Evolutionary conservation across 768 basidiomycete species (phyloP), one percentile per base, ranked within the genome.

Genomic region (Trametes gibbosa): DNA sequence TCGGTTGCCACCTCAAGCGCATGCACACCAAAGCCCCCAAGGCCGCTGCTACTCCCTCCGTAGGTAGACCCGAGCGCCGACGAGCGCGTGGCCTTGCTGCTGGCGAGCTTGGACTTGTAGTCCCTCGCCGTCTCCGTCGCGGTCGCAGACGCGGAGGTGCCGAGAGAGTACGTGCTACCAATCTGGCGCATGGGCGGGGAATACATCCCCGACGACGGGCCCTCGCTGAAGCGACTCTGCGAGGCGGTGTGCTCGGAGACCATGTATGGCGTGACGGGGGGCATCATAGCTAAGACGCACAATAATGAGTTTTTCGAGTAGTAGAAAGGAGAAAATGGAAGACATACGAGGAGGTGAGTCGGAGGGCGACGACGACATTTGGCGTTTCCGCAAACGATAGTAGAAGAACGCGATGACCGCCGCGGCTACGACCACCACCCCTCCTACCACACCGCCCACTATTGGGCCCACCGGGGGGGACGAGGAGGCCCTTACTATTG

Each of bases 401-500:
- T 45, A 57, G 9, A 57, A 10, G 48, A 57, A 43, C 19, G 56
- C 29, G 23, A 62, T 49, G 24, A 63, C 13, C 1, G 57, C 46
- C 10, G 47, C 49, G 2, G 50, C 41, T 13, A 63, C 17, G 14
- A 55, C 46, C 5, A 42, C 62, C 0, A 62, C 43, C 1, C 63
- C 66, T 14, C 62, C 66, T 12, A 67, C 45, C 8, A 63, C 66
- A 4, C 63, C 63, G 2, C 63, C 66, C 0, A 57, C 64, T 16
- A 67, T 63, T 2, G 66, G 47, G 10, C 66, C 66, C 3, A 47
- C 50, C 10, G 56, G 56, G 9, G 59, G 51, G 2, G 54, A 47
- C 0, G 57, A 58, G 3, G 56, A 41, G n/a, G 8, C 14, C 10
- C n/a, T 17, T n/a, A 23, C 17, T 10, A 32, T 23, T 5, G 48